Percentiles rank a stretch among this genome's conserved stretches.
phyloP scores from a whole-genome alignment of 148 eudicot genomes.

The Rhododendron vialii region DNA sequence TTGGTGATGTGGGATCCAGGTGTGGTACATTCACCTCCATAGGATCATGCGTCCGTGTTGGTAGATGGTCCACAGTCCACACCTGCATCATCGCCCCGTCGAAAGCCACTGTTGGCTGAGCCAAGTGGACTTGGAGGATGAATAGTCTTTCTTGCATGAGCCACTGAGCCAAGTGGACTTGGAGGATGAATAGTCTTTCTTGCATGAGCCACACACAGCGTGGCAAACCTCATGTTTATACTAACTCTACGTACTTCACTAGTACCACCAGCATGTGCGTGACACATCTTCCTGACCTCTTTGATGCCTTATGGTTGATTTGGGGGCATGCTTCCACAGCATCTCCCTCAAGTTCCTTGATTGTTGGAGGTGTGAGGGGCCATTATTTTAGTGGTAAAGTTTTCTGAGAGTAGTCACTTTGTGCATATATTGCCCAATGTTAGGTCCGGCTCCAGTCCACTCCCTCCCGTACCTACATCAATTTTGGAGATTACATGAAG shows the following conservation, averaged over 20 bases:
- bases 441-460: neutral
- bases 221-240: neutral
- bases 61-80: neutral
- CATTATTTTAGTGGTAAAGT: too few relatives aligned
- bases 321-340: neutral
- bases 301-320: neutral
- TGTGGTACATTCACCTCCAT: neutral
- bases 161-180: neutral
- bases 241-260: neutral
- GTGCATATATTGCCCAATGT: neutral
- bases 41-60: neutral
- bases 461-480: neutral
- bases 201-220: neutral
- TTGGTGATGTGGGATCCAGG: neutral
- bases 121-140: neutral
- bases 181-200: neutral
- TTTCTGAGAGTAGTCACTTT: too few relatives aligned
- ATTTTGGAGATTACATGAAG: neutral
- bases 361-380: too few relatives aligned
- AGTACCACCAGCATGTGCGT: neutral
- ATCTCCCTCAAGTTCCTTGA: neutral
- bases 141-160: neutral
- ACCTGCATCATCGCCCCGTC: neutral
- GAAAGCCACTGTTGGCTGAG: neutral
- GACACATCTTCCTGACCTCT: neutral